These are phyloP conservation scores for Salvia rosmarinus DNA, from an alignment of 257 asterid species.

Conservation along the genomic window DNA sequence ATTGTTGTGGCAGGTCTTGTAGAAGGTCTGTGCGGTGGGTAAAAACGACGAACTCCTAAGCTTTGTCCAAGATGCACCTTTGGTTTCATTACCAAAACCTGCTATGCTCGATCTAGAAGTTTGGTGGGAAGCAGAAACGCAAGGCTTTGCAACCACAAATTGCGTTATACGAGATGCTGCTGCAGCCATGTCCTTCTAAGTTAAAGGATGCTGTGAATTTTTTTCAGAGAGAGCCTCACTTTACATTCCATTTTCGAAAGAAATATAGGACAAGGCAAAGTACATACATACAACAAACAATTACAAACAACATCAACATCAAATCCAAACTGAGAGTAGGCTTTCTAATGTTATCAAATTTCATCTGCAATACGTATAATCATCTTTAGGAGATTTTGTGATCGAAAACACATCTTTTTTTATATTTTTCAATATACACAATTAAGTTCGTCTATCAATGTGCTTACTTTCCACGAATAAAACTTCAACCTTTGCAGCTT, in stretches of 20 bases:
- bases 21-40: constrained; percentile 43
- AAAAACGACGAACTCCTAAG: constrained; percentile 52
- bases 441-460: background rate
- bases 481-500: constrained; percentile 20
- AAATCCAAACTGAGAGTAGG: background rate
- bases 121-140: constrained; percentile 46
- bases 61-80: constrained; percentile 44
- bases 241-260: background rate
- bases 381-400: too few relatives aligned
- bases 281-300: background rate
- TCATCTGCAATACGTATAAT: too few relatives aligned
- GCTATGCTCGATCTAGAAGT: constrained; percentile 51
- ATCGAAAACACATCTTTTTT: too few relatives aligned
- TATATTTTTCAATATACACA: background rate
- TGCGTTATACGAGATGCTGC: constrained; percentile 52
- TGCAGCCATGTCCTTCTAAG: constrained; percentile 61
- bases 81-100: constrained; percentile 52
- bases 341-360: background rate
- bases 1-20: constrained; percentile 37
- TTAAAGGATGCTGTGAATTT: constrained; percentile 40
- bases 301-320: too few relatives aligned
- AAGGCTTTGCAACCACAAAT: constrained; percentile 42
- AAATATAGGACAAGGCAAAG: constrained; percentile 2
- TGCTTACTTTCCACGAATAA: background rate
- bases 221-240: background rate